Evolutionary conservation across 139 green algal species (phyloP).

Genomic region (Chlorella sp.): DNA sequence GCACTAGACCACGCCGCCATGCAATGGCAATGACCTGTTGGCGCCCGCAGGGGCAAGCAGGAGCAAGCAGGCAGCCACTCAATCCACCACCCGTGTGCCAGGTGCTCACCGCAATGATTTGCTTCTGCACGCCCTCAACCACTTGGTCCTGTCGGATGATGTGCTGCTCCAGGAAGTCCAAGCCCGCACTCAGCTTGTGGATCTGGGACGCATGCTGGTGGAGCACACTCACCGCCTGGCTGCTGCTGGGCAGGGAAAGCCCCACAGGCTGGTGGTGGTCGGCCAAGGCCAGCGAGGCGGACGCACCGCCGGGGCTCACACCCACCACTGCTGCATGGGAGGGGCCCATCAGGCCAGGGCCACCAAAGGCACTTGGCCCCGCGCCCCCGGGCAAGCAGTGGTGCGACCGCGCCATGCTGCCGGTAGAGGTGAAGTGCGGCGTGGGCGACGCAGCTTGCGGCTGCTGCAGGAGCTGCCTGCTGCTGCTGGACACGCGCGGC

Average conservation of each 20-base stretch:
- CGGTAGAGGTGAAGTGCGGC: too few species aligned
- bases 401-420: too few species aligned
- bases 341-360: too few species aligned
- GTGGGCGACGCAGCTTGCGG: too few species aligned
- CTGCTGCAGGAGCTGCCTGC: too few species aligned
- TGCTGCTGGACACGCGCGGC: too few species aligned
- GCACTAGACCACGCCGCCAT: neutral
- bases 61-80: too few species aligned
- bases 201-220: conserved; percentile 36
- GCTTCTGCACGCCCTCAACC: conserved; percentile 29
- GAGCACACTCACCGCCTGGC: conserved; percentile 3
- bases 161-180: conserved; percentile 37
- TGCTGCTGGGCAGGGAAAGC: neutral
- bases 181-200: conserved; percentile 32
- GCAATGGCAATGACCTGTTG: neutral
- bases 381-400: too few species aligned
- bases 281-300: neutral
- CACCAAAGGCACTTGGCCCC: too few species aligned
- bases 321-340: too few species aligned
- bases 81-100: neutral
- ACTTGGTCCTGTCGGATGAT: conserved; percentile 32
- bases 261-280: neutral
- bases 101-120: conserved; percentile 12
- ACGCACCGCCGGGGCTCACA: neutral
- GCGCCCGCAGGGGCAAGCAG: too few species aligned